A percentile compares a stretch with the other conserved stretches of the same genome.
phyloP scores from a whole-genome alignment of 129 eudicot species.

The Pseudognaphalium luteoalbum region DNA sequence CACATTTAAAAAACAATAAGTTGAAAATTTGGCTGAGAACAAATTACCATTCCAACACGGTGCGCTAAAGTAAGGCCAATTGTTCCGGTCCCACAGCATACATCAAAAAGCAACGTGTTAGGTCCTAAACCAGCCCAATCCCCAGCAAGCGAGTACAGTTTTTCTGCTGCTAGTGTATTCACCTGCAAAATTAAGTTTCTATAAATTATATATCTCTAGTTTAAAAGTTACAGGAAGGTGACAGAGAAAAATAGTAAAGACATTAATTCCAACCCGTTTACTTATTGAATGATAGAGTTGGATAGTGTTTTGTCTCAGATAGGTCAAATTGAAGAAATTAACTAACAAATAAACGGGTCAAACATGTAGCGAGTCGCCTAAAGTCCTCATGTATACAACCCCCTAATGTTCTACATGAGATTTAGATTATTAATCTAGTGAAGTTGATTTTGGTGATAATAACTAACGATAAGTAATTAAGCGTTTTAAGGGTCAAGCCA shows the following conservation, averaged over 20 bases:
- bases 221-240: background rate
- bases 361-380: background rate
- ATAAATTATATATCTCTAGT: background rate
- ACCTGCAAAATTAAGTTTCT: slow-evolving; percentile 53
- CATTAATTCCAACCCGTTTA: background rate
- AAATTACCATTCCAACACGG: slow-evolving; percentile 94
- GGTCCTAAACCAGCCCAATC: slow-evolving; percentile 96
- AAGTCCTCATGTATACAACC: background rate
- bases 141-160: slow-evolving; percentile 87
- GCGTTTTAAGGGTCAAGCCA: background rate
- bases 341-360: background rate
- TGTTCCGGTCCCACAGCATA: slow-evolving; percentile 98
- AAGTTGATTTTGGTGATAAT: too few relatives aligned
- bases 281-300: background rate
- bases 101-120: slow-evolving; percentile 88
- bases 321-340: background rate
- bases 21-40: background rate
- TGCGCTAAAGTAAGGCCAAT: slow-evolving; percentile 90
- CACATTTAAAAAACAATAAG: background rate
- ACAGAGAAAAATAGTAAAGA: background rate
- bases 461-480: background rate
- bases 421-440: background rate
- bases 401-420: background rate
- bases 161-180: slow-evolving; percentile 95
- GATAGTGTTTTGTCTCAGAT: background rate